Base-by-base conservation (phyloP, 2,329 filamentous ascomycete genomes). In the Orbilia oligospora region DNA sequence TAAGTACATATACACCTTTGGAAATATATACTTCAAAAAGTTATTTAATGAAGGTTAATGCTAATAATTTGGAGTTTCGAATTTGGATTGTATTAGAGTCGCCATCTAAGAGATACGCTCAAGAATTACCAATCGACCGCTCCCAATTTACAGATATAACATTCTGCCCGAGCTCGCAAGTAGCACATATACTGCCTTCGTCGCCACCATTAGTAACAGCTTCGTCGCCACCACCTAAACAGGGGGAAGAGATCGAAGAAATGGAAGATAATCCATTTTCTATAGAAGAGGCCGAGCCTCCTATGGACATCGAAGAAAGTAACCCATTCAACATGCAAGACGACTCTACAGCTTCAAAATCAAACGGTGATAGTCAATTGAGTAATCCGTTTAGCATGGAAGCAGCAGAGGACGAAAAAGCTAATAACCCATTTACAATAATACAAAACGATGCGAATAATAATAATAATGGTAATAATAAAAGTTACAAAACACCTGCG, bases 21-120 rank as follows among this genome's bases (percentile, higher is more conserved):
- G 46, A 16, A 3, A 30, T 30, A 3, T 30, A n/a, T n/a, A n/a
- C 27, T 30, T 30, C 27, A 30, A 30, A 30, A 30, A 30, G 27
- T 30, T 30, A 6, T 30, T 30, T 30, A 36, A 36, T 36, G 33
- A 36, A 36, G n/a, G 33, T 36, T 36, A 8, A 36, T 36, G 5
- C 9, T 16, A 16, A 48, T 22, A 3, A 9, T 22, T 48, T 22
- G 24, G 86, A 85, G 5, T 22, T 48, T 22, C 24, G 86, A 85
- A 24, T 3, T 49, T 38, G 22, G 64, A 61, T 24, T 14, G 55
- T 72, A 49, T n/a, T 80, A 78, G 76, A 80, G 24, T 80, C 82
- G 3, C 78, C 82, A 3, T 81, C 83, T 27, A 71, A 80, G 9
- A 71, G 80, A 24, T 80, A 76, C 75, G 81, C 83, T 56, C 71